Conservation (phyloP, 2,329 filamentous ascomycete species). For the Pseudopithomyces maydicus region DNA sequence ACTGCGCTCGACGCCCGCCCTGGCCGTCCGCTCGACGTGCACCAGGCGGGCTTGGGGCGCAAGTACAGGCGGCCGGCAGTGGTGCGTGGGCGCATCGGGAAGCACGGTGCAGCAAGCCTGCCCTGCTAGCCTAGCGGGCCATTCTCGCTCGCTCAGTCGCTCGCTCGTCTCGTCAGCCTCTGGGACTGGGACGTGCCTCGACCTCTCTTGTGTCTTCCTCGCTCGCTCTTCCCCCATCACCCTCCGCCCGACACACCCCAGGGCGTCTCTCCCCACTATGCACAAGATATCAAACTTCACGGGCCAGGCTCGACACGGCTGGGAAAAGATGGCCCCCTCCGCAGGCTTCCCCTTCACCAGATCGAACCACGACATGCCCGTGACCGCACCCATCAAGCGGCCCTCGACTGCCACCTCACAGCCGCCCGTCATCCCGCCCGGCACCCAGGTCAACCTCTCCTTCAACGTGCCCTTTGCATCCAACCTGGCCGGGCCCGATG, state of each 20-base stretch:
- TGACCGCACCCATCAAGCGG: slow-evolving; percentile 61
- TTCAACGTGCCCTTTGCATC: slow-evolving; percentile 98
- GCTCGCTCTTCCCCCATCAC: slow-evolving; percentile 25
- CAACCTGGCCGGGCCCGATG: slow-evolving; percentile 88
- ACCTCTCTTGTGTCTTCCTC: slow-evolving; percentile 20
- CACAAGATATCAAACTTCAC: slow-evolving; percentile 73
- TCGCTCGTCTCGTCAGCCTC: background rate
- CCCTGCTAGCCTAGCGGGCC: background rate
- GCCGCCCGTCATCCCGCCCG: slow-evolving; percentile 71
- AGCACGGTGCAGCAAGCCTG: slow-evolving; percentile 1
- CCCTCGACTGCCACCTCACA: slow-evolving; percentile 51
- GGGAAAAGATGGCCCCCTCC: slow-evolving; percentile 69
- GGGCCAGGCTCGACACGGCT: slow-evolving; percentile 68
- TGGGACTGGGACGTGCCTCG: slow-evolving; percentile 2
- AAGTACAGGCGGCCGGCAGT: background rate
- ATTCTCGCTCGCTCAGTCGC: background rate
- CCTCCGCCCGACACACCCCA: slow-evolving; percentile 30
- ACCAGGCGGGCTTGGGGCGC: background rate
- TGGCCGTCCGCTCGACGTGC: background rate
- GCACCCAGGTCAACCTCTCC: slow-evolving; percentile 84
- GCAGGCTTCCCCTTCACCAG: slow-evolving; percentile 67
- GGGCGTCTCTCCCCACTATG: slow-evolving; percentile 52
- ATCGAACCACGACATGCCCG: slow-evolving; percentile 61
- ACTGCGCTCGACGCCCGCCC: too few species aligned
- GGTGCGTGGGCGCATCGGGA: slow-evolving; percentile 2